A percentile compares a stretch with the other conserved stretches of the same genome.
phyloP scores from a whole-genome alignment of 306 rosid species.

The Vicia faba region DNA sequence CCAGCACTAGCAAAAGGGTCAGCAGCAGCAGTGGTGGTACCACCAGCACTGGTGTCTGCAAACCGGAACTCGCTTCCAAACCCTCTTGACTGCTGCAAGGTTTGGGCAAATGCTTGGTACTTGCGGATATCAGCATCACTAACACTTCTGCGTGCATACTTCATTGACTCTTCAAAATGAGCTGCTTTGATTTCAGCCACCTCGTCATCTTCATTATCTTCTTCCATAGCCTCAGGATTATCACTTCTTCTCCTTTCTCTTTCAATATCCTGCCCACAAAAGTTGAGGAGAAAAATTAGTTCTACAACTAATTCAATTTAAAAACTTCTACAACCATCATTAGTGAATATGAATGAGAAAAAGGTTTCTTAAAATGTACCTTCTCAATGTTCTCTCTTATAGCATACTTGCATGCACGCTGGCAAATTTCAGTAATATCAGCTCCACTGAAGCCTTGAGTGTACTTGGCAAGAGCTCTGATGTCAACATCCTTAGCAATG shows the following conservation, averaged over 20 bases:
- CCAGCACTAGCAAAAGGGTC: constrained; percentile 86
- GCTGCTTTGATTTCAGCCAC: constrained; percentile 92
- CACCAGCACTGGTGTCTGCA: constrained; percentile 50
- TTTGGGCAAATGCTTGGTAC: constrained; percentile 97
- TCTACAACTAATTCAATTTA: background rate
- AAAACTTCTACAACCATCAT: too few relatives aligned
- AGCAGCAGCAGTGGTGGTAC: constrained; percentile 40
- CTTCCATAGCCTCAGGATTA: constrained; percentile 97
- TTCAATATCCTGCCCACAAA: constrained; percentile 72
- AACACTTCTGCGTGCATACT: constrained; percentile 92
- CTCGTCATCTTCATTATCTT: constrained; percentile 77
- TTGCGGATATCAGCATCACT: constrained; percentile 98
- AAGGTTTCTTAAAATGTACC: constrained; percentile 47
- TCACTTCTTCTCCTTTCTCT: constrained; percentile 85
- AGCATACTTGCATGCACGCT: constrained; percentile 98
- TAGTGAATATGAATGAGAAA: constrained; percentile 31
- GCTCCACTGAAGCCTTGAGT: constrained; percentile 99
- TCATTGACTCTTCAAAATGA: constrained; percentile 97
- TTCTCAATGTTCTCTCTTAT: constrained; percentile 97
- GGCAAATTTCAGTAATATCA: constrained; percentile 95
- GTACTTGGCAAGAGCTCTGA: constrained; percentile 92
- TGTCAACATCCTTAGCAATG: constrained; percentile 81
- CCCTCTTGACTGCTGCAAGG: constrained; percentile 98
- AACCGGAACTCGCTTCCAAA: constrained; percentile 89
- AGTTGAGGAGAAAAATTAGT: background rate